These are phyloP conservation scores for Termitomyces sp. DNA, from an alignment of 768 basidiomycete genomes.

Conservation along the genomic window DNA sequence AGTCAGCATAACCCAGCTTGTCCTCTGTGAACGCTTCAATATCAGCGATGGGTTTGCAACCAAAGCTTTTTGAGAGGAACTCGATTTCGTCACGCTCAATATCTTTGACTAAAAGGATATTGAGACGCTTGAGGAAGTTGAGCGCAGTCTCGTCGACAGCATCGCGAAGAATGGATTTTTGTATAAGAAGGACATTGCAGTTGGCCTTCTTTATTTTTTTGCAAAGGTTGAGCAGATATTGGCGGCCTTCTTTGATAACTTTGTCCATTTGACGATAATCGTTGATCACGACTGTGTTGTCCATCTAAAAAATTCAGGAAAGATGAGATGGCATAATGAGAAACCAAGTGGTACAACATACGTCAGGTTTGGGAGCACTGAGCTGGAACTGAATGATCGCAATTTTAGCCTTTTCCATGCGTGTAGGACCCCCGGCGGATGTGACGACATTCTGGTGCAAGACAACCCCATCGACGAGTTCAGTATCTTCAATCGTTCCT, in stretches of 20 bases:
- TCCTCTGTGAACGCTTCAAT: slow-evolving; percentile 98
- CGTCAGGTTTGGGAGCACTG: slow-evolving; percentile 95
- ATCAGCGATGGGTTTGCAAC: slow-evolving; percentile 94
- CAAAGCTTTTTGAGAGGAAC: slow-evolving; percentile 91
- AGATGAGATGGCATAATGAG: slow-evolving; percentile 4
- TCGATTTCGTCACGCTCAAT: slow-evolving; percentile 98
- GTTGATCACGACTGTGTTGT: slow-evolving; percentile 98
- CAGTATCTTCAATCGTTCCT: slow-evolving; percentile 98
- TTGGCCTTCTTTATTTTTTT: slow-evolving; percentile 99
- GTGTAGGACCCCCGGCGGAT: slow-evolving; percentile 86
- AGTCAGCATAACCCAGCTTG: slow-evolving; percentile 93
- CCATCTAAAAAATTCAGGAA: slow-evolving; percentile 65
- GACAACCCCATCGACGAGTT: slow-evolving; percentile 95
- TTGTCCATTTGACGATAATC: slow-evolving; percentile 99
- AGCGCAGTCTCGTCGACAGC: slow-evolving; percentile 98
- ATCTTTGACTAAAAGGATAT: slow-evolving; percentile 95
- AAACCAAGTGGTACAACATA: slow-evolving; percentile 31
- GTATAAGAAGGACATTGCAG: slow-evolving; percentile 97
- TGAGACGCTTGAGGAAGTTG: slow-evolving; percentile 94
- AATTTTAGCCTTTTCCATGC: slow-evolving; percentile 98
- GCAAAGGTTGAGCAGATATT: slow-evolving; percentile 96
- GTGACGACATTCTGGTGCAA: slow-evolving; percentile 92
- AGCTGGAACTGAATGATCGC: slow-evolving; percentile 98
- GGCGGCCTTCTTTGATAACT: slow-evolving; percentile 97
- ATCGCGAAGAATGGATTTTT: slow-evolving; percentile 98